Conservation (phyloP, 306 rosid species). For the Cucumis hystrix region DNA sequence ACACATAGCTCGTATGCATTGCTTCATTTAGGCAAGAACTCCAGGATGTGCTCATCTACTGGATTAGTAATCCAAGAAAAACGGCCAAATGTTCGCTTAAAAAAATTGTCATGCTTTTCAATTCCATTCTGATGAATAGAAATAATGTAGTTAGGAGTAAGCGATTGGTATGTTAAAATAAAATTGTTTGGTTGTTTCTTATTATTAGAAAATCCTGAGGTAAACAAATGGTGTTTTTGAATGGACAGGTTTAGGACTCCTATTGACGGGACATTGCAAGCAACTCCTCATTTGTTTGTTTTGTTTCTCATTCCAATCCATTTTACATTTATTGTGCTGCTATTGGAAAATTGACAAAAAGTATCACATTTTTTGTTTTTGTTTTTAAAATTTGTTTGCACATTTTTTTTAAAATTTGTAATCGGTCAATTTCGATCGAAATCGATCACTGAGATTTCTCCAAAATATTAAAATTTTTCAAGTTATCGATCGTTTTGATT, state of each 20-base stretch:
- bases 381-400: too few species aligned
- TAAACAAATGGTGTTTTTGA: background rate
- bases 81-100: background rate
- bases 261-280: conserved; percentile 83
- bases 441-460: too few species aligned
- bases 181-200: background rate
- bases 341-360: too few species aligned
- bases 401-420: too few species aligned
- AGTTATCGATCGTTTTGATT: too few species aligned
- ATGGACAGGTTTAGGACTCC: conserved; percentile 90
- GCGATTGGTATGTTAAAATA: background rate
- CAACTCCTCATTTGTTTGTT: conserved; percentile 48
- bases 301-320: conserved; percentile 64
- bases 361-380: too few species aligned
- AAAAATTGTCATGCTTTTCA: background rate
- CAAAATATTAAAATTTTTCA: too few species aligned
- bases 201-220: background rate
- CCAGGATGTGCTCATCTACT: background rate
- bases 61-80: background rate
- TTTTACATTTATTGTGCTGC: conserved; percentile 45
- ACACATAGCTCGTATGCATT: too few species aligned
- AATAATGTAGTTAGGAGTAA: background rate
- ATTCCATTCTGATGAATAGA: background rate
- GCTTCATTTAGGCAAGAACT: background rate
- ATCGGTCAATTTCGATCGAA: too few species aligned